These are phyloP conservation scores for Henckelia pumila DNA, from an alignment of 257 asterid species.

Conservation along the genomic window DNA sequence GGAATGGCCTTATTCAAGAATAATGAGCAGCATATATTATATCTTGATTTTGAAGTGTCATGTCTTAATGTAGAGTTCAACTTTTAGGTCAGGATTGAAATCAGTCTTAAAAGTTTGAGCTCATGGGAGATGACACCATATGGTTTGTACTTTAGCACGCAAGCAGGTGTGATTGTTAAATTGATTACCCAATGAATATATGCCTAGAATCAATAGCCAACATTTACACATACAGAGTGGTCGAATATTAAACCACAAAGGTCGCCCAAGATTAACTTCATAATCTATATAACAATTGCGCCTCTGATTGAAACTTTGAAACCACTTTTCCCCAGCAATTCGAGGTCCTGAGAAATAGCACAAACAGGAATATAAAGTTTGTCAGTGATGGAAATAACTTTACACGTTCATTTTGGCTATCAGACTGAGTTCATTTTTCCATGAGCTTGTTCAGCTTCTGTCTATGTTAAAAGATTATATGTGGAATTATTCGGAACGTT, in stretches of 20 bases:
- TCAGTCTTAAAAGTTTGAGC: background rate
- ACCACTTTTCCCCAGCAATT: no score
- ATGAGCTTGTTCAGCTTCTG: background rate
- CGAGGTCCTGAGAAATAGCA: background rate
- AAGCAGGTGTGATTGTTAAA: background rate
- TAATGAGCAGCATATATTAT: background rate
- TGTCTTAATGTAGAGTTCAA: background rate
- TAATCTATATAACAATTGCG: no score
- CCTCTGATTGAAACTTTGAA: no score
- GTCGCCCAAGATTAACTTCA: no score
- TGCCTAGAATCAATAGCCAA: no score
- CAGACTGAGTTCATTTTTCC: background rate
- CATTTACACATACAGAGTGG: background rate
- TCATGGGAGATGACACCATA: background rate
- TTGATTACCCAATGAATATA: background rate
- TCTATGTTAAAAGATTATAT: background rate
- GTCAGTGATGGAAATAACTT: background rate
- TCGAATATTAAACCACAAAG: background rate
- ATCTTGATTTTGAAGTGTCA: background rate
- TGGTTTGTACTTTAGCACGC: background rate
- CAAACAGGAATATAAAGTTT: no score
- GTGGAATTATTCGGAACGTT: background rate
- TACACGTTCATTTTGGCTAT: background rate
- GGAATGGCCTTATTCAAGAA: background rate
- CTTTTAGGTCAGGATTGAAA: background rate